Base-by-base conservation (phyloP, 192 early-diverging fungal species). In the Thamnidium elegans region DNA sequence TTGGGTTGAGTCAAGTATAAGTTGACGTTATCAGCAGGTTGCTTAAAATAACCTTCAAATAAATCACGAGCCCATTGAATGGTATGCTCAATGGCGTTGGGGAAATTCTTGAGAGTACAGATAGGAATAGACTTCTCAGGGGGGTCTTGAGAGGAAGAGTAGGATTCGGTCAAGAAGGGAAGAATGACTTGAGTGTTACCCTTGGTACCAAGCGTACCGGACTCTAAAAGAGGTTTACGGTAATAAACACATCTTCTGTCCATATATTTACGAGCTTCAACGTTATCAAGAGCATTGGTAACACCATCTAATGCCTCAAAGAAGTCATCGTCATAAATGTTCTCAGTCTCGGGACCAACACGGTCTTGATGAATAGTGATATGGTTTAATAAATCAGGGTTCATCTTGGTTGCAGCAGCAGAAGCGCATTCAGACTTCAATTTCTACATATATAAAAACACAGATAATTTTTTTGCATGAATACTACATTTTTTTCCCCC, bases 121-220 rank as follows among this genome's bases (percentile, higher is more conserved):
- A 88, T 87, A 45, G 92, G 92, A 52, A 92, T 95, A 31, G 91
- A 88, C 82, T 94, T 98, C 76, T 99, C 97, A 45, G 93, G 93
- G 0, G 97, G 97, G 74, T 99, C 97, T 65, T 93, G 91, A 43
- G 96, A 98, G 19, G 94, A 97, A 3, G 93, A 94, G 81, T 99
- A 99, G 8, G 96, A 96, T 81, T 99, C 97, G 6, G 97, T 99
- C 65, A 98, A 71, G 76, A 84, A 86, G 14, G 97, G 97, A 72
- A 99, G 76, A 14, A 99, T 88, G 14, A 99, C 94, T 79, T 99
- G 97, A 9, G 94, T 97, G 82, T 99, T 99, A 63, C 97, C 97
- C 82, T 99, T 99, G 56, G 97, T 99, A 21, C 97, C 97, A 13
- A 99, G 82, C 2, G 97, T 99, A 21, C 97, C 97, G 31, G 94